Conservation (phyloP, 2,329 filamentous ascomycete species). For the Ophiostoma montium region DNA sequence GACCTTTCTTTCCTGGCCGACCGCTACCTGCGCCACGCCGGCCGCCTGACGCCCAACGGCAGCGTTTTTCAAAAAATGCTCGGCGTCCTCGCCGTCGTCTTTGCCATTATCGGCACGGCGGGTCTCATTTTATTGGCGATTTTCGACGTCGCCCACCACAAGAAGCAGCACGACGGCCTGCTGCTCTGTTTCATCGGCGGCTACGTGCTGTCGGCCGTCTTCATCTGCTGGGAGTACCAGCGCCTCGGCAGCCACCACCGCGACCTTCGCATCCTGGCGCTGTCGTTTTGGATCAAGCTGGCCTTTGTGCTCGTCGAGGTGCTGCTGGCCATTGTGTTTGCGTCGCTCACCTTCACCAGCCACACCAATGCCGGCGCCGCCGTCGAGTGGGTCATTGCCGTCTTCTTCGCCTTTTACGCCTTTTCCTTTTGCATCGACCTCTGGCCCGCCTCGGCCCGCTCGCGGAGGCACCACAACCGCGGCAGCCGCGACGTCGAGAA, state of each 20-base stretch:
- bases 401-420: conserved; percentile 80
- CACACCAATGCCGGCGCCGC: conserved; percentile 56
- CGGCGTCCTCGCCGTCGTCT: conserved; percentile 45
- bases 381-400: conserved; percentile 65
- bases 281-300: conserved; percentile 81
- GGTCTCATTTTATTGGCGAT: conserved; percentile 74
- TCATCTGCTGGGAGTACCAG: conserved; percentile 83
- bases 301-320: conserved; percentile 71
- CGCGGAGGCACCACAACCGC: conserved; percentile 18
- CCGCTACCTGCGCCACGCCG: conserved; percentile 70
- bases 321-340: conserved; percentile 59
- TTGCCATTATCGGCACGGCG: conserved; percentile 59
- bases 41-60: conserved; percentile 62
- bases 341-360: conserved; percentile 32
- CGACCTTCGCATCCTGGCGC: conserved; percentile 55
- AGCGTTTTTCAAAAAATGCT: conserved; percentile 48
- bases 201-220: conserved; percentile 73
- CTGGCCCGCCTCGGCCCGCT: conserved; percentile 57
- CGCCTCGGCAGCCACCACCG: conserved; percentile 63
- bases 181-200: conserved; percentile 72
- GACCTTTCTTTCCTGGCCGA: conserved; percentile 70
- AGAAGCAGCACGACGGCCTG: conserved; percentile 57
- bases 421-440: conserved; percentile 81
- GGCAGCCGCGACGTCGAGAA: conserved; percentile 2
- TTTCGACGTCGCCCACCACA: conserved; percentile 67